Evolutionary conservation across 495 filamentous ascomycete species (phyloP), one percentile per base, ranked within the genome.

Genomic region (Lasiosphaeriaceae sp.): DNA sequence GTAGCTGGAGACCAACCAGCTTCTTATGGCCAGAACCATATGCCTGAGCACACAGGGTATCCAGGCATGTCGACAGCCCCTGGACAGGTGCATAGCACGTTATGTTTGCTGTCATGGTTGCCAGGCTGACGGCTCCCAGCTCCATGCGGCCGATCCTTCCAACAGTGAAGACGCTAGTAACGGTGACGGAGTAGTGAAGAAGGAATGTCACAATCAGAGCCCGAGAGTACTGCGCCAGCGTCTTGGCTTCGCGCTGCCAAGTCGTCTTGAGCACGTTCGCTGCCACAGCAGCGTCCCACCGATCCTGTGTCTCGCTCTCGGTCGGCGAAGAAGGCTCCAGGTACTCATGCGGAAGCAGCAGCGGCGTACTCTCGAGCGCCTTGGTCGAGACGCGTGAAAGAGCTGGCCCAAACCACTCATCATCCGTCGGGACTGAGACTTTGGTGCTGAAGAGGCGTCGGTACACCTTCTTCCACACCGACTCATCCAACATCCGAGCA

Each of bases 201-300:
- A 88, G 37, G 63, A 89, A 90, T 0, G 87, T 89, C n/a, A 87
- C 58, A 49, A 87, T 81, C 11, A 90, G 68, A 0, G 85, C 79
- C 3, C 71, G 71, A 0, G 84, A 78, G 60, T 86, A 87, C 62
- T 73, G 76, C 2, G 66, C 65, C 31, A 80, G 69, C 0, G 89
- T 87, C 68, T 87, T 84, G 1, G 85, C 80, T 74, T 96, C 91
- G 56, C 89, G 81, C 62, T 84, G 83, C 88, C 90, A 95, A 0
- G 90, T 90, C 2, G 91, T 96, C 49, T 88, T 83, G 58, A 95
- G 88, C 56, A 79, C 74, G 8, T 89, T 89, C 3, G 83, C 79
- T 1, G 80, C 76, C 11, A 92, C 89, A 2, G 90, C 89, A 37
- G 87, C 85, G 54, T 90, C 86, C 90, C 90, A 96, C 71, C 60